Evolutionary conservation across 2,329 filamentous ascomycete species (phyloP).

Genomic region (Exophiala aquamarina): DNA sequence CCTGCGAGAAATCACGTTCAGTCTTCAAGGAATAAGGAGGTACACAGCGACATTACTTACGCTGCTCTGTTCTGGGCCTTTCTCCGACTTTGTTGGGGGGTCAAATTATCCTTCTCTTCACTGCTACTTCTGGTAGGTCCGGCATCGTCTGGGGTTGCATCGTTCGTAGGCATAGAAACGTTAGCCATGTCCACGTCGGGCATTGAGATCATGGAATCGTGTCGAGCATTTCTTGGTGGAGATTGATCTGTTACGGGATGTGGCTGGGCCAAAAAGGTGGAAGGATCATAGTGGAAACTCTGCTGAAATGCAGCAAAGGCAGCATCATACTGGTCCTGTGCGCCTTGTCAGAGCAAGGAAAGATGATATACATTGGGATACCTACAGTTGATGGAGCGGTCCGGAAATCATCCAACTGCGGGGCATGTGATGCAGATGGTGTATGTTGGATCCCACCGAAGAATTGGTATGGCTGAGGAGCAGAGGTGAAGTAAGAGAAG

Average conservation of each 20-base stretch:
- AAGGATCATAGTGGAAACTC: conserved; percentile 37
- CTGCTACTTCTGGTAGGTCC: conserved; percentile 43
- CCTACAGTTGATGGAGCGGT: conserved; percentile 42
- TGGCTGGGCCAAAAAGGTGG: conserved; percentile 32
- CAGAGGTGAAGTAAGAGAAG: conserved; percentile 54
- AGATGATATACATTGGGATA: conserved; percentile 27
- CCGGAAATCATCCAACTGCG: conserved; percentile 46
- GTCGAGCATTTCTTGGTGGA: conserved; percentile 37
- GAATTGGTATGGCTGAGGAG: conserved; percentile 46
- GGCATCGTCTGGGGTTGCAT: conserved; percentile 31
- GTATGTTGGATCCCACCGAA: conserved; percentile 44
- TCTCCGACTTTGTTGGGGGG: conserved; percentile 58
- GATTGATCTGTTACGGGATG: conserved; percentile 16
- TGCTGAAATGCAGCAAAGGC: conserved; percentile 40
- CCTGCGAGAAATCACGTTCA: conserved; percentile 46
- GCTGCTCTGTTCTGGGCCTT: conserved; percentile 73
- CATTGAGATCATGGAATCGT: conserved; percentile 32
- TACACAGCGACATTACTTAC: conserved; percentile 50
- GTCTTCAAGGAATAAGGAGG: neutral
- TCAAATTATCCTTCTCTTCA: conserved; percentile 55
- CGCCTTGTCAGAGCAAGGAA: conserved; percentile 24
- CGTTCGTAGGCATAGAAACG: conserved; percentile 29
- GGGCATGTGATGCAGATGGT: conserved; percentile 35
- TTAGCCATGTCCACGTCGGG: conserved; percentile 33
- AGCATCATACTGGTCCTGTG: conserved; percentile 35